These are phyloP conservation scores for Kalaharituber pfeilii DNA, from an alignment of 2,329 filamentous ascomycete species.

Conservation along the genomic window DNA sequence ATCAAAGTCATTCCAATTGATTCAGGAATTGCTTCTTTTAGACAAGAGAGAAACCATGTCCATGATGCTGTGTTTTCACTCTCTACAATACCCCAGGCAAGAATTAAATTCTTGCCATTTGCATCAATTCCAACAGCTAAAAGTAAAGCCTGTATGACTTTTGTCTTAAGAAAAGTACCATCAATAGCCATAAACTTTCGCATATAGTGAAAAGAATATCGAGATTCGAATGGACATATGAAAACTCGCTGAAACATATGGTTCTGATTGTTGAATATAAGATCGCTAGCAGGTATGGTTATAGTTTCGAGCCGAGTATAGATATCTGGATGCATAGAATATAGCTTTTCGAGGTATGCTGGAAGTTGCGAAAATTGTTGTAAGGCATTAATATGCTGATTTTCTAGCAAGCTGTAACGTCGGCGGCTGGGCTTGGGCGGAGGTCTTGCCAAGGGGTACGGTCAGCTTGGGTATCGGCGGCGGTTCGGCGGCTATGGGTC, in stretches of 20 bases:
- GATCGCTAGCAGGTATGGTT: too few species aligned
- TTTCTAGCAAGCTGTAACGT: too few species aligned
- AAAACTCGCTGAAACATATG: slow-evolving; percentile 5
- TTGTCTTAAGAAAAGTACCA: slow-evolving; percentile 6
- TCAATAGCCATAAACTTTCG: slow-evolving; percentile 6
- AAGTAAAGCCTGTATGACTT: slow-evolving; percentile 3
- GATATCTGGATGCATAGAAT: not conserved
- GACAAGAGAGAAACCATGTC: slow-evolving; percentile 4
- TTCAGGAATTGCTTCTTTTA: not conserved
- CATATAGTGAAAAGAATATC: slow-evolving; percentile 1
- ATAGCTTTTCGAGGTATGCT: not conserved
- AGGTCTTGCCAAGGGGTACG: too few species aligned
- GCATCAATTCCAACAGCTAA: slow-evolving; percentile 13
- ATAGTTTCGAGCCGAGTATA: too few species aligned
- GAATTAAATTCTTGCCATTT: slow-evolving; percentile 9
- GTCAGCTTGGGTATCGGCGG: too few species aligned
- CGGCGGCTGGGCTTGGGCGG: too few species aligned
- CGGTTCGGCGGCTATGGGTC: too few species aligned
- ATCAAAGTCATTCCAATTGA: slow-evolving; percentile 3
- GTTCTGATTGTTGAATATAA: not conserved
- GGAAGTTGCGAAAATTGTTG: slow-evolving; percentile 1
- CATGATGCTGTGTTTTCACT: slow-evolving; percentile 5
- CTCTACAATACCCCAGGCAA: slow-evolving; percentile 14
- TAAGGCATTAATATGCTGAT: too few species aligned
- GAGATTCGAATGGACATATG: slow-evolving; percentile 1